A percentile compares a stretch with the other conserved stretches of the same genome.
These are phyloP conservation scores for Naganishia antarctica DNA, from an alignment of 768 basidiomycete species.

Conservation along the genomic window DNA sequence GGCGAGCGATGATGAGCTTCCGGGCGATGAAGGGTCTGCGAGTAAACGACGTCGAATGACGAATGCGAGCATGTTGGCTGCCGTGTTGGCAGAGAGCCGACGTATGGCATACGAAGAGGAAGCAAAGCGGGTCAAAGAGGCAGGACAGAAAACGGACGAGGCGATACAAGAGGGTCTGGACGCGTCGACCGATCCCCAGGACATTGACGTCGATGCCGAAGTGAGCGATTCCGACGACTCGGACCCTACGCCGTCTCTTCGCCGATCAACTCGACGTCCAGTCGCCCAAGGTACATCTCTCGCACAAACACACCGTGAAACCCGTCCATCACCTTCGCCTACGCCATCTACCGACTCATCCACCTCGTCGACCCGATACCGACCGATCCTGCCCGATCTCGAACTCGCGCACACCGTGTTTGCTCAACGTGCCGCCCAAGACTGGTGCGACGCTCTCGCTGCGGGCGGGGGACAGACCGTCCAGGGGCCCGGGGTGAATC, in stretches of 20 bases:
- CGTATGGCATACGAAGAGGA: too few species aligned
- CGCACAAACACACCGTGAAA: constrained; percentile 20
- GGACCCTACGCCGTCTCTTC: constrained; percentile 2
- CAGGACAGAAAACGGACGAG: too few species aligned
- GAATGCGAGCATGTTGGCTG: too few species aligned
- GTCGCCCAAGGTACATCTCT: constrained; percentile 17
- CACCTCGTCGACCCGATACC: not conserved
- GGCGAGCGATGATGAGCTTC: not conserved
- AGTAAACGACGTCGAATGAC: too few species aligned
- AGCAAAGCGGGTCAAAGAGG: too few species aligned
- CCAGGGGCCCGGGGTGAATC: constrained; percentile 26
- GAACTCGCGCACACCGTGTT: constrained; percentile 22
- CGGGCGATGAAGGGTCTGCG: not conserved
- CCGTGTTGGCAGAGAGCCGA: too few species aligned
- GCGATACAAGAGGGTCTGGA: too few species aligned
- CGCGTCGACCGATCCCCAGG: not conserved
- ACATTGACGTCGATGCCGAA: constrained; percentile 6
- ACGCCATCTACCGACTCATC: constrained; percentile 2
- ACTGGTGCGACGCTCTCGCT: constrained; percentile 26
- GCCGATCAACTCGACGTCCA: constrained; percentile 23
- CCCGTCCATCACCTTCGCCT: constrained; percentile 22
- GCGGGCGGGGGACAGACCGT: constrained; percentile 25
- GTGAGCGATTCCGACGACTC: not conserved
- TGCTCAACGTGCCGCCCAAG: constrained; percentile 12
- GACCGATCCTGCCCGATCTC: constrained; percentile 24